Evolutionary conservation across 2,329 filamentous ascomycete genomes (phyloP), one percentile per base, ranked within the genome.

Genomic region (Claviceps humidiphila): DNA sequence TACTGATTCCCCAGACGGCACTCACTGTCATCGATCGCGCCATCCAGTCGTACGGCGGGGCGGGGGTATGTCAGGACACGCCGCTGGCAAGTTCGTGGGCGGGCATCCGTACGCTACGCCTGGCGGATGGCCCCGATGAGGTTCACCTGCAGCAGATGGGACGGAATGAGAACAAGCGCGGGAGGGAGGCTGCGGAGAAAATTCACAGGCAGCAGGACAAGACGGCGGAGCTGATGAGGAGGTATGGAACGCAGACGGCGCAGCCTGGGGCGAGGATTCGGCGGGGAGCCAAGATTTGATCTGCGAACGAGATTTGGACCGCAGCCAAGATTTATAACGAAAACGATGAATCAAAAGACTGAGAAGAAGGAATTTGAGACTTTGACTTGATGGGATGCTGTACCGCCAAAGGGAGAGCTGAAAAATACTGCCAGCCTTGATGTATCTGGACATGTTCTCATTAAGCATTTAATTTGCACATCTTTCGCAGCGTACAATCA

Each of bases 111-210:
- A 95, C 90, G 6, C 75, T 95, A 68, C 77, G 87, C 55, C 80
- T 95, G 59, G 89, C 89, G 0, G 93, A 98, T 69, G 93, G 93
- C 0, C 93, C 93, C 0, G 93, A 98, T 70, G 93, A 98, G 80
- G 93, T 97, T 55, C 93, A 94, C 68, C 70, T 90, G 58, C 74
- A 87, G 66, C 87, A 93, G 71, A 74, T 93, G 73, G 87, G 87
- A 16, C 75, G 77, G 59, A 89, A 89, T 59, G 87, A 93, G 76
- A 90, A 89, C 66, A 85, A 78, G 68, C 77, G 80, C 58, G 83
- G 81, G 53, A 65, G 71, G 57, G 78, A 76, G 58, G 76, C 82
- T 47, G 73, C 82, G 44, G 72, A 75, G 55, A 77, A 77, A 63
- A 81, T 89, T 53, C 69, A 75, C 59, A 73, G 70, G 63, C 87